Conservation (phyloP, 768 basidiomycete genomes). For the Tylopilus intermedius region DNA sequence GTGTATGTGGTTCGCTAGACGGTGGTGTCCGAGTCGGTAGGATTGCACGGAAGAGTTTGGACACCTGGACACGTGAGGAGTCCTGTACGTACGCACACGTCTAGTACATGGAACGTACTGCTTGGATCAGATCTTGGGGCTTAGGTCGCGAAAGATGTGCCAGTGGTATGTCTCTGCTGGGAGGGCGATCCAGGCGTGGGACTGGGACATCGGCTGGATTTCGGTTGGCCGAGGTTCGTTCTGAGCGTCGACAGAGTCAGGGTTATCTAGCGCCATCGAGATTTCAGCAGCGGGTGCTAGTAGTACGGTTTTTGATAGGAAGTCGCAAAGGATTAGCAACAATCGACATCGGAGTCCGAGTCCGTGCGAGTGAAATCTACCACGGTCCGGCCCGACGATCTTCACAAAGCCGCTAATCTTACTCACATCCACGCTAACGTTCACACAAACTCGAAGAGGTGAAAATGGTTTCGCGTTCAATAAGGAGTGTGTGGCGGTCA, state of each 20-base stretch:
- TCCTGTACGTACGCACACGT: no score
- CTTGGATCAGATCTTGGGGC: conserved; percentile 12
- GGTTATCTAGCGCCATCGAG: conserved; percentile 11
- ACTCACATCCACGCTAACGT: no score
- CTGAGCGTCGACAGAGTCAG: background rate
- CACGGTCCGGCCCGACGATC: no score
- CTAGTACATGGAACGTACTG: conserved; percentile 1
- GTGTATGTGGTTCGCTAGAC: conserved; percentile 16
- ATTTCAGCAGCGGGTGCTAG: background rate
- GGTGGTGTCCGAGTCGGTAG: background rate
- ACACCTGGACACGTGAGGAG: conserved; percentile 9
- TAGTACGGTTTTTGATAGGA: no score
- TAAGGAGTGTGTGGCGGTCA: conserved; percentile 11
- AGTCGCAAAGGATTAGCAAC: no score
- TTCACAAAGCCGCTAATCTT: no score
- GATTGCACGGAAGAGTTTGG: background rate
- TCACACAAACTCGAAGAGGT: background rate
- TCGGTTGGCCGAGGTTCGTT: background rate
- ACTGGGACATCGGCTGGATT: background rate
- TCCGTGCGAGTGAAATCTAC: background rate
- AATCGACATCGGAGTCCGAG: no score
- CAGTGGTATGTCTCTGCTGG: conserved; percentile 13
- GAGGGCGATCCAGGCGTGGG: background rate
- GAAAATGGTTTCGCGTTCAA: conserved; percentile 7
- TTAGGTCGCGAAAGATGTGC: conserved; percentile 3